Percentiles rank a stretch among this genome's conserved stretches.
These are phyloP conservation scores for Wickerhamiella sergipiensis DNA, from an alignment of 805 yeast genomes.

Conservation along the genomic window DNA sequence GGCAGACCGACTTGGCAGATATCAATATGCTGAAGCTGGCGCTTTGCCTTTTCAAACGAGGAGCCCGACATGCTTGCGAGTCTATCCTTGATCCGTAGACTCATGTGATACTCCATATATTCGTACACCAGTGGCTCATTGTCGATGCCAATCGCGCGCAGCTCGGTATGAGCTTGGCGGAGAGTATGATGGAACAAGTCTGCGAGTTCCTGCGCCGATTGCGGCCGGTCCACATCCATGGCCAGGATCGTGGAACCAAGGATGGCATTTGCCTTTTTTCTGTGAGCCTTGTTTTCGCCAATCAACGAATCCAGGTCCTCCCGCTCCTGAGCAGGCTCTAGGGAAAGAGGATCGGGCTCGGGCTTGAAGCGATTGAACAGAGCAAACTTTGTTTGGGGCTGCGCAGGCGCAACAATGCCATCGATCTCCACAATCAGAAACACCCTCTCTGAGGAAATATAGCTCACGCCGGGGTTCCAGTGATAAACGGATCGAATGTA, in stretches of 20 bases:
- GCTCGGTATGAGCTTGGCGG: neutral
- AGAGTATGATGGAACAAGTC: slow-evolving; percentile 9
- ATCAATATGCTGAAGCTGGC: slow-evolving; percentile 23
- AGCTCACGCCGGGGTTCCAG: slow-evolving; percentile 9
- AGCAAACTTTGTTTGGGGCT: neutral
- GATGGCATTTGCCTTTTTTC: slow-evolving; percentile 6
- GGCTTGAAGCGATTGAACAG: neutral
- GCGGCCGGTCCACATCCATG: neutral
- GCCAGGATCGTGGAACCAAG: slow-evolving; percentile 1
- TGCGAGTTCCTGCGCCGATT: slow-evolving; percentile 8
- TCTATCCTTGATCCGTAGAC: slow-evolving; percentile 1
- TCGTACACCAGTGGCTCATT: slow-evolving; percentile 3
- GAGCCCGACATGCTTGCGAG: neutral
- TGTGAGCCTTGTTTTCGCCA: slow-evolving; percentile 5
- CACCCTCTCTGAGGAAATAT: slow-evolving; percentile 4
- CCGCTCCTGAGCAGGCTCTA: neutral
- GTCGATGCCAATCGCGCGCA: slow-evolving; percentile 1
- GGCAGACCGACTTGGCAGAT: slow-evolving; percentile 33
- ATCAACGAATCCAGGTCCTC: slow-evolving; percentile 6
- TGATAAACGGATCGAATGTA: neutral
- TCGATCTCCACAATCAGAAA: slow-evolving; percentile 3
- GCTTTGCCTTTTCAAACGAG: neutral
- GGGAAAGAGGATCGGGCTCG: neutral
- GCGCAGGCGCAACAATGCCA: slow-evolving; percentile 1
- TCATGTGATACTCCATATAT: slow-evolving; percentile 6